Conservation (phyloP, 306 rosid genomes). For the Lathyrus aphaca region DNA sequence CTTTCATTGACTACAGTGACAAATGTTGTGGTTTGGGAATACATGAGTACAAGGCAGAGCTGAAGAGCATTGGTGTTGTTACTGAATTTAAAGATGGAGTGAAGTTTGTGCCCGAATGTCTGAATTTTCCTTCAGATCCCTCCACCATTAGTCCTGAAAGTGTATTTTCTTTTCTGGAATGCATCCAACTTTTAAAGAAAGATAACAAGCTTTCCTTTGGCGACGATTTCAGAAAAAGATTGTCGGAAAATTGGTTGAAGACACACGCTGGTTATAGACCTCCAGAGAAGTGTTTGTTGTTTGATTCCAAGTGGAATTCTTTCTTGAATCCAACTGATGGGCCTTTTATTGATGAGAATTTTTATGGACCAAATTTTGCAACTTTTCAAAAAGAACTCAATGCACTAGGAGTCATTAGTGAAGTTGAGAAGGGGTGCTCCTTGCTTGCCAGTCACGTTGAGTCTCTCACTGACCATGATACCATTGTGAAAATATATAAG, state of each 20-base stretch:
- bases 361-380: constrained; percentile 53
- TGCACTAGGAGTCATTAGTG: constrained; percentile 58
- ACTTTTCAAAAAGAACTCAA: constrained; percentile 55
- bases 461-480: constrained; percentile 13
- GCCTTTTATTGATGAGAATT: constrained; percentile 65
- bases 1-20: constrained; percentile 66
- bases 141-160: constrained; percentile 42
- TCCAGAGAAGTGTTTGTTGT: constrained; percentile 60
- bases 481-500: constrained; percentile 43
- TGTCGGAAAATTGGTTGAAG: constrained; percentile 67
- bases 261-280: constrained; percentile 57
- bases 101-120: constrained; percentile 46
- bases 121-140: constrained; percentile 51
- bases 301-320: constrained; percentile 48
- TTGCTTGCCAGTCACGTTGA: constrained; percentile 42
- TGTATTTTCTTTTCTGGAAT: constrained; percentile 59
- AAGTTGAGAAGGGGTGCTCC: constrained; percentile 48
- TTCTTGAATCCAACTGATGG: constrained; percentile 57
- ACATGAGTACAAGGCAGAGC: constrained; percentile 54
- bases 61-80: constrained; percentile 61
- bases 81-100: constrained; percentile 53
- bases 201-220: constrained; percentile 25
- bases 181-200: constrained; percentile 41
- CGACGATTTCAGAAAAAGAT: constrained; percentile 38
- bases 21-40: constrained; percentile 51